Base-by-base conservation (phyloP, 2,329 filamentous ascomycete genomes). In the Teratosphaeria gauchensis region DNA sequence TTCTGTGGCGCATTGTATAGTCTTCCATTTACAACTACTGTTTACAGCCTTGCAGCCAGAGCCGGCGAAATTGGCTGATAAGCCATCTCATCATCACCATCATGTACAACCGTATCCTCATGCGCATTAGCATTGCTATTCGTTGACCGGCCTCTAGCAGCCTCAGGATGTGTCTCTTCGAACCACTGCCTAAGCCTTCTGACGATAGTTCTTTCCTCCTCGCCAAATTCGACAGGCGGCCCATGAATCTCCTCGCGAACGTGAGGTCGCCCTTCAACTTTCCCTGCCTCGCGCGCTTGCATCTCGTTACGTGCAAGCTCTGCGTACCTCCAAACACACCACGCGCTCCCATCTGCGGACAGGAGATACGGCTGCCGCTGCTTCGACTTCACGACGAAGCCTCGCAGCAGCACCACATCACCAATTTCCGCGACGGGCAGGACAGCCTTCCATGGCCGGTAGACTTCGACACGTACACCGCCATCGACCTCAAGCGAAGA, bases 281-380 rank as follows among this genome's bases (percentile, higher is more conserved):
- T 53, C 16, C 58, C 52, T n/a, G 68, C 51, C 38, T 71, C 72
- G 42, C 68, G 70, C 57, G 66, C 71, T 28, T 61, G 60, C 54
- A 60, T 61, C 30, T 58, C 59, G 9, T 28, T 53, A 3, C 56
- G 35, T 4, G 32, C 66, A 4, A 61, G 68, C 54, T 66, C 66
- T 9, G 55, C 57, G 30, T 63, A 63, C 3, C 74, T 67, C 76
- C 77, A 80, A 2, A 79, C 77, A 58, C 75, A 78, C 78, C 78
- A 80, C 2, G 69, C 71, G 56, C 75, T 77, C 54, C 74, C 71
- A 5, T 77, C 76, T 1, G 66, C 69, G 35, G 75, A 78, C 8
- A 75, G 56, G 8, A 80, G 16, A 63, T 68, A 66, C 54, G 69
- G n/a, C 69, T 64, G 58, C 11, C 69, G 64, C 54, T 76, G 75